Conservation (phyloP, 495 filamentous ascomycete species). For the Daldinia concentrica region DNA sequence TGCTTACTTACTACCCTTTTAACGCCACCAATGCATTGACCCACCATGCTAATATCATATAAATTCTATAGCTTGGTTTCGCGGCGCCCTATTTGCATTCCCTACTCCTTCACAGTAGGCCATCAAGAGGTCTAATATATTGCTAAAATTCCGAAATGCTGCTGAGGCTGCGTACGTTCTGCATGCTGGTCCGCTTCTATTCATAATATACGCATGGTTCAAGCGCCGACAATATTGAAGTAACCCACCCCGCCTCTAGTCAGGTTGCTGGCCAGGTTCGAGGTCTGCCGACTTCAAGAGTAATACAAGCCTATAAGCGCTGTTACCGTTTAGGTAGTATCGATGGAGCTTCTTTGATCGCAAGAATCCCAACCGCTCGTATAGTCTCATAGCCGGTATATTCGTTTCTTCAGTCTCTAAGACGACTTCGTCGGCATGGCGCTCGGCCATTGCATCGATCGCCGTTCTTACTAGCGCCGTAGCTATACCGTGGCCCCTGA, state of each 20-base stretch:
- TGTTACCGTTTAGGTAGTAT: slow-evolving; percentile 97
- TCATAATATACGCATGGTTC: background rate
- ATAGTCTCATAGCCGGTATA: slow-evolving; percentile 88
- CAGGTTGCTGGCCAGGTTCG: slow-evolving; percentile 36
- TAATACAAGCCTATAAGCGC: slow-evolving; percentile 87
- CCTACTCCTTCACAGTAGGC: background rate
- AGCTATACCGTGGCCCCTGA: slow-evolving; percentile 88
- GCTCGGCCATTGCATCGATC: slow-evolving; percentile 87
- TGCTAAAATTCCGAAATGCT: background rate
- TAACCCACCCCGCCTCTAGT: slow-evolving; percentile 38
- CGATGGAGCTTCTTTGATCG: slow-evolving; percentile 92
- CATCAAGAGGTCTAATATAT: background rate
- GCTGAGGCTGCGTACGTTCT: background rate
- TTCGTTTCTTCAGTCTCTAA: slow-evolving; percentile 98
- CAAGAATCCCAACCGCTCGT: slow-evolving; percentile 92
- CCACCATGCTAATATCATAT: slow-evolving; percentile 2
- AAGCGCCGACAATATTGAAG: background rate
- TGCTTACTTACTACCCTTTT: slow-evolving; percentile 32
- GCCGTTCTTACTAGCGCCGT: slow-evolving; percentile 88
- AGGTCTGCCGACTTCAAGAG: slow-evolving; percentile 70
- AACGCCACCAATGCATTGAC: slow-evolving; percentile 37
- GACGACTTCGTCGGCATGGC: slow-evolving; percentile 91
- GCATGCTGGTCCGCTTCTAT: too few species aligned
- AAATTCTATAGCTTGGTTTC: background rate
- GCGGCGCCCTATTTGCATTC: background rate